Percentiles rank a stretch among this genome's conserved stretches.
Evolutionary conservation across 2,329 filamentous ascomycete genomes (phyloP).

Genomic region (Colletotrichum zoysiae): DNA sequence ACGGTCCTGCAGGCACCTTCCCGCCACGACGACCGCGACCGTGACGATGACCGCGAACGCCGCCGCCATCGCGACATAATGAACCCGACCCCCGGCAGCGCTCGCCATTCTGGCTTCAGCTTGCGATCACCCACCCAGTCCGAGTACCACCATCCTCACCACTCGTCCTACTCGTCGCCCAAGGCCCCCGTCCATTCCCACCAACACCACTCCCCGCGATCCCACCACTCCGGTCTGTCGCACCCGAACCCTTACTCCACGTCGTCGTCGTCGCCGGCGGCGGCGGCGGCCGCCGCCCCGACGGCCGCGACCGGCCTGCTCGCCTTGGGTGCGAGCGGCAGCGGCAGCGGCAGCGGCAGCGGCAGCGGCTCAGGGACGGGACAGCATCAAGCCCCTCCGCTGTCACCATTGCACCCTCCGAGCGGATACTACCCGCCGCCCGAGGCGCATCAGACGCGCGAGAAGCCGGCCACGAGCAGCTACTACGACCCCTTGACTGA

Average conservation of each 20-base stretch:
- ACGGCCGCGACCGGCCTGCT: constrained; percentile 35
- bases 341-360: constrained; percentile 44
- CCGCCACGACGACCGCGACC: constrained; percentile 55
- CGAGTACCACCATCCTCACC: constrained; percentile 53
- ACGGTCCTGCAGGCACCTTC: constrained; percentile 62
- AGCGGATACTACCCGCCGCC: constrained; percentile 56
- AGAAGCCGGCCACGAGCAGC: constrained; percentile 57
- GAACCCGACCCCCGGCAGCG: constrained; percentile 52
- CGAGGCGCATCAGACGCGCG: constrained; percentile 51
- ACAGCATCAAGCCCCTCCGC: constrained; percentile 46
- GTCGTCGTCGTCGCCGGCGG: constrained; percentile 50
- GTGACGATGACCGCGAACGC: constrained; percentile 50
- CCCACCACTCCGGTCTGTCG: constrained; percentile 42
- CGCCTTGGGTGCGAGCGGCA: constrained; percentile 35
- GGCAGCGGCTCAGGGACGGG: constrained; percentile 42
- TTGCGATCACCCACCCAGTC: constrained; percentile 63
- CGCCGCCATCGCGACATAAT: constrained; percentile 62
- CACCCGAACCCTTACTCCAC: constrained; percentile 53
- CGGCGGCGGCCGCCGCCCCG: too few species aligned
- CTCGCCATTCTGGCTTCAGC: constrained; percentile 60
- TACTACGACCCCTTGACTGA: constrained; percentile 69
- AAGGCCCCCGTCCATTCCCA: constrained; percentile 45
- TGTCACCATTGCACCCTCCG: constrained; percentile 60
- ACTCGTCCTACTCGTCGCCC: constrained; percentile 47
- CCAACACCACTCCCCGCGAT: constrained; percentile 47